Percentiles rank a stretch among this genome's conserved stretches.
phyloP scores from a whole-genome alignment of 495 filamentous ascomycete genomes.

The Aspergillus nanangensis region DNA sequence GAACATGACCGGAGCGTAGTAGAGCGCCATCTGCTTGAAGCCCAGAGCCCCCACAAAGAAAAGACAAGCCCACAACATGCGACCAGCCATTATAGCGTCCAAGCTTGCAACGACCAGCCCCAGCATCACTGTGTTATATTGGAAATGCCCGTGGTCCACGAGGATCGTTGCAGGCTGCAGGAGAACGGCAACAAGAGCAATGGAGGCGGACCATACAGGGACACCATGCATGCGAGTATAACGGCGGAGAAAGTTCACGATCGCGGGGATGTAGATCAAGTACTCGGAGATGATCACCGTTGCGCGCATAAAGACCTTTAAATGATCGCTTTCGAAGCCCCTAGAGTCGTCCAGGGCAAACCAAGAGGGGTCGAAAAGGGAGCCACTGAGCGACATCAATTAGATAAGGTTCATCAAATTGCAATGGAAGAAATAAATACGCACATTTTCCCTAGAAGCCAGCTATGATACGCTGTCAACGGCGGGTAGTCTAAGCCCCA shows the following conservation, averaged over 20 bases:
- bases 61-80: conserved; percentile 79
- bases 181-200: conserved; percentile 83
- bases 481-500: conserved; percentile 98
- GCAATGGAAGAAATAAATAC: background rate
- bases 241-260: conserved; percentile 75
- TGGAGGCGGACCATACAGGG: conserved; percentile 69
- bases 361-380: conserved; percentile 74
- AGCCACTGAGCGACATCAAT: conserved; percentile 52
- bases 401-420: conserved; percentile 11
- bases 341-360: conserved; percentile 85
- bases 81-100: conserved; percentile 80
- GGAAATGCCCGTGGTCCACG: conserved; percentile 97
- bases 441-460: conserved; percentile 82
- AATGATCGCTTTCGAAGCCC: conserved; percentile 65
- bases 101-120: conserved; percentile 80
- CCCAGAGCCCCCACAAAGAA: conserved; percentile 93
- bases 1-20: conserved; percentile 91
- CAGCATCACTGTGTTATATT: conserved; percentile 98
- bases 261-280: conserved; percentile 79
- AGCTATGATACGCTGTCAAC: conserved; percentile 96
- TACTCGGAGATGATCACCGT: conserved; percentile 89
- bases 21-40: conserved; percentile 99
- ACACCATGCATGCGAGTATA: conserved; percentile 69
- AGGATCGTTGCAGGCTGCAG: conserved; percentile 91
- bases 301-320: conserved; percentile 94